Evolutionary conservation across 768 basidiomycete genomes (phyloP).

Genomic region (Mycena maculata): DNA sequence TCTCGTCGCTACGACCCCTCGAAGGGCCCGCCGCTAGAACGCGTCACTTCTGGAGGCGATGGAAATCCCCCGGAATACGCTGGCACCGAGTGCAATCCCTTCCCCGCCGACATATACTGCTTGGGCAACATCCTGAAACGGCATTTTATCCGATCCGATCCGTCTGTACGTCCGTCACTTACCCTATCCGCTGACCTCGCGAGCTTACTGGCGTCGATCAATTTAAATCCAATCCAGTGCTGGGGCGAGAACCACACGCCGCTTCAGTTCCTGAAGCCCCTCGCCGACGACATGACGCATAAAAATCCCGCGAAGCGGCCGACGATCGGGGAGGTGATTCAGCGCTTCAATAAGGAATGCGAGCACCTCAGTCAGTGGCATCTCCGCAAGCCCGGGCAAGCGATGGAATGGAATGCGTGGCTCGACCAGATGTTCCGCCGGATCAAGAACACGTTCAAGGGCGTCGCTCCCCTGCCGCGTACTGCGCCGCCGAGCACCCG

Average conservation of each 20-base stretch:
- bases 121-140: conserved; percentile 44
- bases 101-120: conserved; percentile 47
- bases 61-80: conserved; percentile 45
- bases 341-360: conserved; percentile 35
- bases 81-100: conserved; percentile 40
- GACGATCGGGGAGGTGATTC: conserved; percentile 42
- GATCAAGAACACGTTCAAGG: conserved; percentile 8
- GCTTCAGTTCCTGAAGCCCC: conserved; percentile 42
- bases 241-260: conserved; percentile 19
- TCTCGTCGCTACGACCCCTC: conserved; percentile 31
- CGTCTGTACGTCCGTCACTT: conserved; percentile 15
- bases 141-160: conserved; percentile 36
- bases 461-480: conserved; percentile 20
- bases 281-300: conserved; percentile 44
- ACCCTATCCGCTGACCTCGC: neutral
- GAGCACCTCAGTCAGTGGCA: conserved; percentile 34
- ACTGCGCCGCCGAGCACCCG: neutral
- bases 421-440: conserved; percentile 26
- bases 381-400: conserved; percentile 37
- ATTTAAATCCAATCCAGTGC: too few species aligned
- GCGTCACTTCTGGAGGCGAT: conserved; percentile 15
- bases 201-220: neutral
- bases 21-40: conserved; percentile 33
- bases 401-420: conserved; percentile 22
- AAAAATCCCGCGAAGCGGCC: conserved; percentile 43